Evolutionary conservation across 73 alveolate species (phyloP).

Genomic region (Stentor coeruleus): DNA sequence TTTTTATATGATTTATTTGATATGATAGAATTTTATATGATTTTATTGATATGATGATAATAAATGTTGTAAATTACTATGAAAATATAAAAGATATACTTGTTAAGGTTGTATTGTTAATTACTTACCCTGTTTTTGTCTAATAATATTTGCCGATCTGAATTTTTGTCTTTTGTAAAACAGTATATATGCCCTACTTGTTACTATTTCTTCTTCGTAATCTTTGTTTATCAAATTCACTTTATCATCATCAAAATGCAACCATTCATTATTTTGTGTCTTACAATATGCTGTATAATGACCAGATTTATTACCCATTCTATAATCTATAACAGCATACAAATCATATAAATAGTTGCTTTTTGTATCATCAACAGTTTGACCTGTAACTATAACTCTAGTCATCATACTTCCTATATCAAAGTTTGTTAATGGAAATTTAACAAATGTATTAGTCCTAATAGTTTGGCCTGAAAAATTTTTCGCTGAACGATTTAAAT

Average conservation of each 20-base stretch:
- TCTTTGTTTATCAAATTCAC: slow-evolving; percentile 32
- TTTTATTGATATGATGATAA: too few species aligned
- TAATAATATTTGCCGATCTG: slow-evolving; percentile 41
- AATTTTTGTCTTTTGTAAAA: slow-evolving; percentile 45
- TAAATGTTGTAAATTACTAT: too few species aligned
- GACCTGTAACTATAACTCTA: neutral
- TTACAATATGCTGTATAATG: slow-evolving; percentile 47
- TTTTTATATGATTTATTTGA: too few species aligned
- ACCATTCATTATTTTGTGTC: slow-evolving; percentile 7
- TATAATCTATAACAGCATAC: slow-evolving; percentile 52
- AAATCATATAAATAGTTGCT: slow-evolving; percentile 35
- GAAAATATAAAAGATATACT: too few species aligned
- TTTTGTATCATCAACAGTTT: neutral
- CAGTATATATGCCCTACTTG: slow-evolving; percentile 50
- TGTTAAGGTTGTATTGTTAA: too few species aligned
- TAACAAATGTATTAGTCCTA: slow-evolving; percentile 46
- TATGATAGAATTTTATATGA: too few species aligned
- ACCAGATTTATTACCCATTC: slow-evolving; percentile 39
- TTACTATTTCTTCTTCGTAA: slow-evolving; percentile 35
- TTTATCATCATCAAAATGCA: slow-evolving; percentile 41
- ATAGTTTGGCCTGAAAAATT: slow-evolving; percentile 39
- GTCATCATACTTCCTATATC: slow-evolving; percentile 31
- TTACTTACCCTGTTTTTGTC: too few species aligned
- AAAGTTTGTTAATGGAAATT: slow-evolving; percentile 43
- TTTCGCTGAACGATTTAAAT: slow-evolving; percentile 52